A percentile compares a stretch with the other conserved stretches of the same genome.
Conservation (phyloP, 164 flowering plant species). For the Vitis amurensis region DNA sequence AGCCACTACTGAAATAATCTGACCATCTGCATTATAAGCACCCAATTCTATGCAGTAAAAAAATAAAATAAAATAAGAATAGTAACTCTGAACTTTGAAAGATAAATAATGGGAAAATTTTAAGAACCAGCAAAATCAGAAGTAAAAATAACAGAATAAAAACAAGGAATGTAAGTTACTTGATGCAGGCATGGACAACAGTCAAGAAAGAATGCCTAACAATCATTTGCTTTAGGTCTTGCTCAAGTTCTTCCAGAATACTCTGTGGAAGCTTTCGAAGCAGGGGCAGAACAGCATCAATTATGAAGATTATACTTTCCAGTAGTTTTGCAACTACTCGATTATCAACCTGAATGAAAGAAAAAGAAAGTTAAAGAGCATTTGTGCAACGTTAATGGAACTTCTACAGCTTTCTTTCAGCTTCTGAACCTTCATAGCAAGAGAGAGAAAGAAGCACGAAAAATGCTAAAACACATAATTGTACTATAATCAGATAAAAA, state of each 20-base stretch:
- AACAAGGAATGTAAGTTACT: slow-evolving; percentile 41
- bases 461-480: too few species aligned
- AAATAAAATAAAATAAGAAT: not conserved
- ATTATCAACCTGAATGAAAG: slow-evolving; percentile 67
- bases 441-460: too few species aligned
- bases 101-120: too few species aligned
- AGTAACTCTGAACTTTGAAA: not conserved
- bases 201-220: slow-evolving; percentile 91
- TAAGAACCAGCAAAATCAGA: not conserved
- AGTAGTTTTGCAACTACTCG: slow-evolving; percentile 72
- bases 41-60: not conserved
- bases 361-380: slow-evolving; percentile 14
- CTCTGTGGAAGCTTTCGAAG: slow-evolving; percentile 72
- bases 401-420: not conserved
- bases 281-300: slow-evolving; percentile 83
- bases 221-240: slow-evolving; percentile 91
- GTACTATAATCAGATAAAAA: too few species aligned
- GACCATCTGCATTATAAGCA: not conserved
- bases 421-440: not conserved
- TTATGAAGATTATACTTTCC: slow-evolving; percentile 87
- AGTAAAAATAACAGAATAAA: slow-evolving; percentile 2
- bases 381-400: not conserved
- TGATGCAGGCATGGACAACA: slow-evolving; percentile 96
- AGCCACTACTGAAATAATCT: too few species aligned
- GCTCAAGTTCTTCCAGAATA: slow-evolving; percentile 87